Conservation (phyloP, 2,329 filamentous ascomycete species). For the Cladosporium halotolerans region DNA sequence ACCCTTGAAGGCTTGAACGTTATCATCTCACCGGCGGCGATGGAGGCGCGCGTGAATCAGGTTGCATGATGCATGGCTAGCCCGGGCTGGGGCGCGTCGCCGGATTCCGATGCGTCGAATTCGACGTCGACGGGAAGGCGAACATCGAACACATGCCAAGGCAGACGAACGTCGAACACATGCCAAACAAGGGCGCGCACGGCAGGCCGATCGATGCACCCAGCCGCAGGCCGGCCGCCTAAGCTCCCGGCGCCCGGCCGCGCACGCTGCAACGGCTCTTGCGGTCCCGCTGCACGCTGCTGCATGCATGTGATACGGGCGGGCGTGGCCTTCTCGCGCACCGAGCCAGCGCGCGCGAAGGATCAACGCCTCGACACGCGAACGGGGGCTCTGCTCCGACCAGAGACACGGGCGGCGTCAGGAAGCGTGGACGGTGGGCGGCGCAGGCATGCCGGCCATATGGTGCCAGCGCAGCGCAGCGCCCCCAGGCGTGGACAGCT, state of each 20-base stretch:
- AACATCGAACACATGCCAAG: background rate
- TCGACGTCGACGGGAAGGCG: background rate
- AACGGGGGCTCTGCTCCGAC: conserved; percentile 10
- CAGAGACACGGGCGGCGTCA: background rate
- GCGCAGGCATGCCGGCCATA: background rate
- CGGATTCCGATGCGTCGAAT: conserved; percentile 9
- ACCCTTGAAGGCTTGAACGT: too few species aligned
- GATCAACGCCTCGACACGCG: conserved; percentile 8
- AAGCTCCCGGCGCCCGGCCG: background rate
- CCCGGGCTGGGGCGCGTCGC: conserved; percentile 4
- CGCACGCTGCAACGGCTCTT: conserved; percentile 9
- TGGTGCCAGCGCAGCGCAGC: conserved; percentile 9
- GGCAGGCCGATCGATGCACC: conserved; percentile 8
- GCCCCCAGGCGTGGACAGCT: conserved; percentile 1
- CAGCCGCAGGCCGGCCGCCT: conserved; percentile 3
- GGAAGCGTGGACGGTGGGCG: too few species aligned
- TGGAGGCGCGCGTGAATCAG: too few species aligned
- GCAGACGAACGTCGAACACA: background rate
- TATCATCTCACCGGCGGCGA: too few species aligned
- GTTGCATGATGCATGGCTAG: background rate
- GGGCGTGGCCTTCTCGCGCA: background rate
- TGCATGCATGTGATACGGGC: conserved; percentile 12
- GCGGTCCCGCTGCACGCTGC: conserved; percentile 9
- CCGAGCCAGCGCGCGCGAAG: background rate
- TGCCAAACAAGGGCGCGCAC: background rate